Evolutionary conservation across 2,329 filamentous ascomycete genomes (phyloP).

Genomic region (Penicillium sp.): DNA sequence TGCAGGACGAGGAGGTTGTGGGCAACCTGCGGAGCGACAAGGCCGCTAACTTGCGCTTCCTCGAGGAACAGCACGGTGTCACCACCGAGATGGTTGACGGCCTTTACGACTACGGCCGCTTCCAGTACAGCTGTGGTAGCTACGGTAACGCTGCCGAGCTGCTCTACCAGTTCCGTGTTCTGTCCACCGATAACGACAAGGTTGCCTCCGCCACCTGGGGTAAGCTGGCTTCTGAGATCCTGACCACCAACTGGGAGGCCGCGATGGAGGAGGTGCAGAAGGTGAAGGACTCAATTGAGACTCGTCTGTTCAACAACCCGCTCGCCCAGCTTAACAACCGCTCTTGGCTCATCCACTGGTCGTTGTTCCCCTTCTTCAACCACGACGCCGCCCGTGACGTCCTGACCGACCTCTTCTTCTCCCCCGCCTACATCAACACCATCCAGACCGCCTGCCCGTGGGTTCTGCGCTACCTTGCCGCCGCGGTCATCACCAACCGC

Average conservation of each 20-base stretch:
- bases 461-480: slow-evolving; percentile 91
- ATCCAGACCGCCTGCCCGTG: slow-evolving; percentile 98
- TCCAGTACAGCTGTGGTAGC: slow-evolving; percentile 96
- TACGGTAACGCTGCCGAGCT: slow-evolving; percentile 88
- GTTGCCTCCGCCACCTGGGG: slow-evolving; percentile 95
- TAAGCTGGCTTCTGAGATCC: slow-evolving; percentile 93
- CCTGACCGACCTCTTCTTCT: slow-evolving; percentile 96
- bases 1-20: slow-evolving; percentile 87
- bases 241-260: slow-evolving; percentile 91
- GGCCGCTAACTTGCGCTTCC: slow-evolving; percentile 95
- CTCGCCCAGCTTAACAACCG: slow-evolving; percentile 94
- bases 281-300: slow-evolving; percentile 89
- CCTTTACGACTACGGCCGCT: slow-evolving; percentile 93
- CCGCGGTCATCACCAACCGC: slow-evolving; percentile 92
- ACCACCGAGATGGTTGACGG: slow-evolving; percentile 94
- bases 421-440: slow-evolving; percentile 96
- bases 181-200: slow-evolving; percentile 98
- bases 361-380: slow-evolving; percentile 98
- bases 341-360: slow-evolving; percentile 97
- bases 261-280: slow-evolving; percentile 89
- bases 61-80: slow-evolving; percentile 95
- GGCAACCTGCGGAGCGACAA: slow-evolving; percentile 93
- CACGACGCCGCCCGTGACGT: slow-evolving; percentile 85
- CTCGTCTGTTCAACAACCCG: slow-evolving; percentile 92
- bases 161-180: slow-evolving; percentile 95